Percentiles rank a stretch among this genome's conserved stretches.
These are phyloP conservation scores for Huntiella omanensis DNA, from an alignment of 2,329 filamentous ascomycete species.

Conservation along the genomic window DNA sequence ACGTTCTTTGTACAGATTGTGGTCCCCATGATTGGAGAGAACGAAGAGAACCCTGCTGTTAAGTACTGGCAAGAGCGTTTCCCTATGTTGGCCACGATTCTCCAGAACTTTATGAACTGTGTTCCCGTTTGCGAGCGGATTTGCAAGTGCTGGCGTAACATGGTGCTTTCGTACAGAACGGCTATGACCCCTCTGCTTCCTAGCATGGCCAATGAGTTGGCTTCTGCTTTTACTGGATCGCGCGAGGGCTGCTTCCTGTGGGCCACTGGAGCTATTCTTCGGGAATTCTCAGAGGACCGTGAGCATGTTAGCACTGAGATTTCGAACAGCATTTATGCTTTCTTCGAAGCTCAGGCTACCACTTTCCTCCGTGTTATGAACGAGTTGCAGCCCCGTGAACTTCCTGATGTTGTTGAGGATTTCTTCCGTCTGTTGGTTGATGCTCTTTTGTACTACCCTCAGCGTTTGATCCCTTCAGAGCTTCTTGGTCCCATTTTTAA, in stretches of 20 bases:
- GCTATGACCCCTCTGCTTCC: constrained; percentile 73
- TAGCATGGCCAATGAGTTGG: constrained; percentile 72
- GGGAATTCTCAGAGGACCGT: constrained; percentile 83
- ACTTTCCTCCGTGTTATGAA: constrained; percentile 80
- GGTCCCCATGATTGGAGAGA: constrained; percentile 53
- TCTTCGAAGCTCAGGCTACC: constrained; percentile 85
- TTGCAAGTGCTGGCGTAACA: constrained; percentile 88
- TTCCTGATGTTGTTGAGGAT: constrained; percentile 78
- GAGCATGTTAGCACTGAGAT: constrained; percentile 70
- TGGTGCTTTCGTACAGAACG: constrained; percentile 88
- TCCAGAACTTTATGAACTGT: constrained; percentile 73
- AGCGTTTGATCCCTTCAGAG: constrained; percentile 59
- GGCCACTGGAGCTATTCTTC: constrained; percentile 86
- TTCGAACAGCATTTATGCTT: constrained; percentile 73
- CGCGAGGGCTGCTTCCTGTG: constrained; percentile 96
- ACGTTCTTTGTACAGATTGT: constrained; percentile 72
- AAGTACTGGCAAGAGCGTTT: constrained; percentile 94
- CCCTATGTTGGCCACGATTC: constrained; percentile 65
- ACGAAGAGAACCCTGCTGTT: constrained; percentile 70
- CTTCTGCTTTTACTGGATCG: constrained; percentile 65
- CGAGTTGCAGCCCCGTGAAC: constrained; percentile 53
- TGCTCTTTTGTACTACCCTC: constrained; percentile 80
- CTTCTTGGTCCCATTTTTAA: constrained; percentile 71
- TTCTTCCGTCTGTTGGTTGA: constrained; percentile 90
- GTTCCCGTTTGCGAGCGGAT: constrained; percentile 82